Evolutionary conservation across 2,329 filamentous ascomycete species (phyloP).

Genomic region (Sporothrix brasiliensis): DNA sequence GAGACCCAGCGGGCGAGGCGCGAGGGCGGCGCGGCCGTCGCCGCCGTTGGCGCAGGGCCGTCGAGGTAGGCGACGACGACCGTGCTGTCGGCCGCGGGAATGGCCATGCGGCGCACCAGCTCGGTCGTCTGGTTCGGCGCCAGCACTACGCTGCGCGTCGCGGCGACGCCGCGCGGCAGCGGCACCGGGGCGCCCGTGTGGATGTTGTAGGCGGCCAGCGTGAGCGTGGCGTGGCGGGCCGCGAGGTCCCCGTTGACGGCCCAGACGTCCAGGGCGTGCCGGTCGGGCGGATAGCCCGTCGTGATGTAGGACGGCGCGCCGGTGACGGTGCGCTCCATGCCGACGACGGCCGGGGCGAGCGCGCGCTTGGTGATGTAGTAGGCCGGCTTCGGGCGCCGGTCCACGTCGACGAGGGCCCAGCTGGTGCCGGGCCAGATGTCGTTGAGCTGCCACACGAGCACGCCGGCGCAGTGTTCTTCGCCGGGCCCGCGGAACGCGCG

Average conservation of each 20-base stretch:
- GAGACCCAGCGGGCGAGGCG: slow-evolving; percentile 13
- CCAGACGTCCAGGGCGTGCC: slow-evolving; percentile 3
- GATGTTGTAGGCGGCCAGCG: slow-evolving; percentile 1
- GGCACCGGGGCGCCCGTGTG: not conserved
- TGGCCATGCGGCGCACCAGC: not conserved
- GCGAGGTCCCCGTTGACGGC: not conserved
- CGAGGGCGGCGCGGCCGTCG: not conserved
- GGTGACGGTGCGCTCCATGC: slow-evolving; percentile 44
- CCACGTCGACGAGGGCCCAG: slow-evolving; percentile 68
- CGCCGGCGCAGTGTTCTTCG: slow-evolving; percentile 61
- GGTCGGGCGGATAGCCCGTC: not conserved
- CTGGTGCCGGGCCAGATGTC: slow-evolving; percentile 70
- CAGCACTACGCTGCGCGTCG: not conserved
- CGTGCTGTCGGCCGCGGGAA: not conserved
- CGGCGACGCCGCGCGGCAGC: not conserved
- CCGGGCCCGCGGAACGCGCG: slow-evolving; percentile 57
- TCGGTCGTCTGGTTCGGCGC: not conserved
- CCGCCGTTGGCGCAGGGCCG: not conserved
- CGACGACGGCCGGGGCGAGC: slow-evolving; percentile 62
- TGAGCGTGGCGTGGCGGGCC: not conserved
- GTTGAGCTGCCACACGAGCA: slow-evolving; percentile 70
- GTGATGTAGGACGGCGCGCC: not conserved
- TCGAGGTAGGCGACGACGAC: not conserved
- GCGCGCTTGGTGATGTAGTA: slow-evolving; percentile 54
- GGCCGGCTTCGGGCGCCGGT: slow-evolving; percentile 66